Evolutionary conservation across 495 filamentous ascomycete species (phyloP).

Genomic region (Penicillium turbatum): DNA sequence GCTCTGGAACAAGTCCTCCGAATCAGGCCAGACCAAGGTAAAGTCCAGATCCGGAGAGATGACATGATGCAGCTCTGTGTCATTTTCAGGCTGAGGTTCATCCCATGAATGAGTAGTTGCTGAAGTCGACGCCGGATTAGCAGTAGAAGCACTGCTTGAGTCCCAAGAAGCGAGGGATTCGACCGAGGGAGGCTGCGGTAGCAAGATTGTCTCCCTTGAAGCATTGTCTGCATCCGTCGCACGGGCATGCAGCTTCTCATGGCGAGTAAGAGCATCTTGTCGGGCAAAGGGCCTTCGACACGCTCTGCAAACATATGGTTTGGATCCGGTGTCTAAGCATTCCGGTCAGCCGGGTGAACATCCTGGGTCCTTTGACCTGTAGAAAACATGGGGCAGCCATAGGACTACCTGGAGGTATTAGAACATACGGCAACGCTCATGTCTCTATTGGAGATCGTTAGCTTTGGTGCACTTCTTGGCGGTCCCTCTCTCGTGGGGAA

Average conservation of each 20-base stretch:
- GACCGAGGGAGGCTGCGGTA: slow-evolving; percentile 19
- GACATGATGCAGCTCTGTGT: slow-evolving; percentile 24
- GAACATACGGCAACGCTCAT: slow-evolving; percentile 46
- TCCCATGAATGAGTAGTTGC: slow-evolving; percentile 28
- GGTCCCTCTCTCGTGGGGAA: slow-evolving; percentile 18
- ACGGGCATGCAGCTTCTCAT: slow-evolving; percentile 45
- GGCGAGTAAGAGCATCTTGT: slow-evolving; percentile 46
- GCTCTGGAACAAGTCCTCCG: slow-evolving; percentile 46
- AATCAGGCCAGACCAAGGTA: slow-evolving; percentile 46
- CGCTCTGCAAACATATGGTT: slow-evolving; percentile 42
- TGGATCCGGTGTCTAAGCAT: slow-evolving; percentile 43
- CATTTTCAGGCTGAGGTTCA: slow-evolving; percentile 17
- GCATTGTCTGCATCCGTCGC: slow-evolving; percentile 25
- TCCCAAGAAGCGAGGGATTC: slow-evolving; percentile 28
- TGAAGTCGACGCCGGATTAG: slow-evolving; percentile 19
- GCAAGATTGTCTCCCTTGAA: slow-evolving; percentile 14
- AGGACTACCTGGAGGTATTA: neutral
- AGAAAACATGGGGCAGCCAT: neutral
- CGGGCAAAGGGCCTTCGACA: slow-evolving; percentile 44
- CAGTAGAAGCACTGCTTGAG: slow-evolving; percentile 21
- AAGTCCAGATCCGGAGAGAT: slow-evolving; percentile 37
- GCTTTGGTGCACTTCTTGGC: slow-evolving; percentile 3
- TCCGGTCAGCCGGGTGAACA: slow-evolving; percentile 14
- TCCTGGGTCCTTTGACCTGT: neutral
- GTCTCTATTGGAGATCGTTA: slow-evolving; percentile 37